Conservation (phyloP, 83 land plant genomes). For the Thuja plicata region DNA sequence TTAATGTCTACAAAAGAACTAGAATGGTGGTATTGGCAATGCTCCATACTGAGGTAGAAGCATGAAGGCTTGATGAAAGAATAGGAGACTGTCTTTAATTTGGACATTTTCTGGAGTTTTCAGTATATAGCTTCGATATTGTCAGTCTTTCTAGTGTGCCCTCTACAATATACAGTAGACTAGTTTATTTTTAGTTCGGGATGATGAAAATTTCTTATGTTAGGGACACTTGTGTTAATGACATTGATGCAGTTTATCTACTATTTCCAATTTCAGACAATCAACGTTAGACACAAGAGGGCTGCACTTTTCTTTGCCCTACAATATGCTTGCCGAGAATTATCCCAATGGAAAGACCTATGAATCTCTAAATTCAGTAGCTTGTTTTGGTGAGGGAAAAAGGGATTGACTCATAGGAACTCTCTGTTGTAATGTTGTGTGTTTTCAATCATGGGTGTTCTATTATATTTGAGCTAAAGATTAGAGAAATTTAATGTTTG, state of each 20-base stretch:
- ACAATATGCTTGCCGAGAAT: slow-evolving; percentile 14
- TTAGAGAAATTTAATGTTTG: too few species aligned
- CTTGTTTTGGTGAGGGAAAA: slow-evolving; percentile 14
- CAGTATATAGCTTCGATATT: background rate
- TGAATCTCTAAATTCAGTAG: background rate
- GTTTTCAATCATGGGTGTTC: too few species aligned
- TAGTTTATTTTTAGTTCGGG: background rate
- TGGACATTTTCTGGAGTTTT: background rate
- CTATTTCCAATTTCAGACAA: slow-evolving; percentile 28
- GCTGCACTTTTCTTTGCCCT: slow-evolving; percentile 18
- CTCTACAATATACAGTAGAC: background rate
- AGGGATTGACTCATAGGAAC: too few species aligned
- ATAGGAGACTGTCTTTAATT: background rate
- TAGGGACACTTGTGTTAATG: background rate
- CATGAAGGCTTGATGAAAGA: too few species aligned
- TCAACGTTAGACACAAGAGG: slow-evolving; percentile 32
- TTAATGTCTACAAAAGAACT: too few species aligned
- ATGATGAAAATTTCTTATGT: background rate
- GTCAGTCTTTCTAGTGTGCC: background rate
- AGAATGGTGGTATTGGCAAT: too few species aligned
- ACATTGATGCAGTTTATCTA: slow-evolving; percentile 5
- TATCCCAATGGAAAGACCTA: slow-evolving; percentile 24
- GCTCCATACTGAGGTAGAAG: too few species aligned
- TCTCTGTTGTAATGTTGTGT: too few species aligned
- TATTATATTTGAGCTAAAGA: too few species aligned